Evolutionary conservation across 805 yeast species (phyloP), one percentile per base, ranked within the genome.

Genomic region (Candida ficus): DNA sequence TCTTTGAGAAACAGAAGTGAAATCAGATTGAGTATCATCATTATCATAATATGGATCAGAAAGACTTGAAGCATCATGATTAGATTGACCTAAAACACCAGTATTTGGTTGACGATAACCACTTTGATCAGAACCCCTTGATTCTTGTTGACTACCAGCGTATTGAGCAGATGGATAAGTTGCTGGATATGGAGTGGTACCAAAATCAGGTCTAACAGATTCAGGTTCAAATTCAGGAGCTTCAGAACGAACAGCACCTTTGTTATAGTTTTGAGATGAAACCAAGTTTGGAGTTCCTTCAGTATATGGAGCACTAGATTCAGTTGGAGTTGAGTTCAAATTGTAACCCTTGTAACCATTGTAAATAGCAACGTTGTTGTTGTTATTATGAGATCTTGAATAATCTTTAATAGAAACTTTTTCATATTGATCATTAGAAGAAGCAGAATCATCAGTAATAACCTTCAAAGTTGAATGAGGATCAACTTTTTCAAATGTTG

Each of bases 1-100:
- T 56, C 91, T 68, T 60, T 83, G 91, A 7, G 90, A 81, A 2
- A 84, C 85, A 38, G 88, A 79, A 2, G 93, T 83, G 60, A 84
- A 81, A 53, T 80, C 82, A 1, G 91, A 83, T 35, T 69, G 61
- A 18, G 56, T 54, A 33, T 57, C 61, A 11, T 49, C 53, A 32
- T 45, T 44, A 17, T 51, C 57, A 14, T 35, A 30, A 23, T 34
- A 35, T 16, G 31, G 27, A 5, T 20, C 29, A 14, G 41, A 23
- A n/a, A 41, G 27, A 14, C 37, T 33, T 12, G 49, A 40, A 11
- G 30, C 38, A 18, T 28, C 39, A n/a, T 38, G 43, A 8, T 38
- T 29, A 14, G 45, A 41, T 12, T 38, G n/a, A 8, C 45, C 45
- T n/a, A 44, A 16, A 11, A 40, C 45, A n/a, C 38, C 41, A 7